phyloP scores from a whole-genome alignment of 1,284 basidiomycete genomes.

The Earliella scabrosa region DNA sequence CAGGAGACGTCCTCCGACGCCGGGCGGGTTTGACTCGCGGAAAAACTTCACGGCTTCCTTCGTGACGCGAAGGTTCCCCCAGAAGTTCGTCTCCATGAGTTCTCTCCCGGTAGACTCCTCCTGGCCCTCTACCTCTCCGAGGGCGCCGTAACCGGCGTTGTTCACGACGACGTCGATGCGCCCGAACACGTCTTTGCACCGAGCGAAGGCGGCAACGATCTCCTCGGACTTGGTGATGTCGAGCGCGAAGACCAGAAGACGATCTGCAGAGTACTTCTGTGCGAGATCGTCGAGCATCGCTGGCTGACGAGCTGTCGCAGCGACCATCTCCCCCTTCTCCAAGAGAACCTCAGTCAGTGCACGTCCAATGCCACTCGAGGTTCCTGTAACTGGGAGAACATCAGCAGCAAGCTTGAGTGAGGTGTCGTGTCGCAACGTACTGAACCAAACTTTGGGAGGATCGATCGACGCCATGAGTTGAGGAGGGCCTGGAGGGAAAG shows the following conservation, averaged over 20 bases:
- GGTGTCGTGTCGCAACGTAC: slow-evolving; percentile 1
- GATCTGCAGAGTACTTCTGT: slow-evolving; percentile 12
- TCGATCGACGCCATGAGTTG: no score
- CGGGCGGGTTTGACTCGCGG: slow-evolving; percentile 38
- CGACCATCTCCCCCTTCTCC: slow-evolving; percentile 33
- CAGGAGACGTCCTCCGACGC: slow-evolving; percentile 12
- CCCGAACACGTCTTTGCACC: slow-evolving; percentile 39
- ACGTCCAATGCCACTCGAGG: slow-evolving; percentile 37
- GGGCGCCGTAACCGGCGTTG: slow-evolving; percentile 40
- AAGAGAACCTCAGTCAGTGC: slow-evolving; percentile 31
- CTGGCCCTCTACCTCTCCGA: slow-evolving; percentile 38
- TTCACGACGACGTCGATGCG: slow-evolving; percentile 49
- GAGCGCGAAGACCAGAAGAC: slow-evolving; percentile 42
- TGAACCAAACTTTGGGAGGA: slow-evolving; percentile 21
- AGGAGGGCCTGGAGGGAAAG: no score
- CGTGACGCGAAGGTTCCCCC: slow-evolving; percentile 38
- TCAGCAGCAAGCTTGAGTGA: not conserved
- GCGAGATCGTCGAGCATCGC: slow-evolving; percentile 28
- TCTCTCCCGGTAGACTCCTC: slow-evolving; percentile 23
- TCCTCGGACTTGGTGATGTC: slow-evolving; percentile 41
- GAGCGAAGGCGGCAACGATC: slow-evolving; percentile 38
- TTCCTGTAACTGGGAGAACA: slow-evolving; percentile 32
- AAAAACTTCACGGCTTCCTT: slow-evolving; percentile 40
- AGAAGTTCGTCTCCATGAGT: slow-evolving; percentile 39
- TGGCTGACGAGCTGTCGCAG: slow-evolving; percentile 37